Evolutionary conservation across 2,329 filamentous ascomycete genomes (phyloP).

Genomic region (Ceratocystiopsis sp.): DNA sequence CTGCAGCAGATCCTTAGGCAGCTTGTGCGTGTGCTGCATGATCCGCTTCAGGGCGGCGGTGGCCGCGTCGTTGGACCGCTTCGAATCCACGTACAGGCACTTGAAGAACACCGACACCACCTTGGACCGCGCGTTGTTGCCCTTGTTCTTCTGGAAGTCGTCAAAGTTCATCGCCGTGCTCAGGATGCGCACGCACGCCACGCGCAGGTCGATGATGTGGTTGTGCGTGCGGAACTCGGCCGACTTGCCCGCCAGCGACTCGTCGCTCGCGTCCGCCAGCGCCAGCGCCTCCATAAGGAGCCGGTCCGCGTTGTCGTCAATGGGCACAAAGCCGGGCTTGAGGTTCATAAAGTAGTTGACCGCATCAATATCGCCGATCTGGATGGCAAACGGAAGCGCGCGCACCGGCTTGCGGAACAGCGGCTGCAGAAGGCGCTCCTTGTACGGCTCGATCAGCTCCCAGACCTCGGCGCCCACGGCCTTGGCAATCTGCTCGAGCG

Average conservation of each 20-base stretch:
- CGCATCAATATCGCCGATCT: conserved; percentile 96
- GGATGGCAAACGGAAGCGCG: conserved; percentile 80
- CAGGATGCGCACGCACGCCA: conserved; percentile 83
- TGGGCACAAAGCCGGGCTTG: conserved; percentile 74
- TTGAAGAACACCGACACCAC: conserved; percentile 98
- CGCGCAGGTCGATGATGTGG: conserved; percentile 75
- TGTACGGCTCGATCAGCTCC: conserved; percentile 78
- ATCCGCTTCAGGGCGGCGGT: conserved; percentile 82
- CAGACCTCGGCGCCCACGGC: conserved; percentile 64
- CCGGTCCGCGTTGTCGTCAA: conserved; percentile 81
- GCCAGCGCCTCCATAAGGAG: conserved; percentile 87
- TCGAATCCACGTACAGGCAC: conserved; percentile 82
- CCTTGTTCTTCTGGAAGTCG: conserved; percentile 61
- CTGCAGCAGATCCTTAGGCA: conserved; percentile 90
- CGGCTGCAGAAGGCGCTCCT: conserved; percentile 72
- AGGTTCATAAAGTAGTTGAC: conserved; percentile 89
- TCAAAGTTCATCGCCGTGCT: conserved; percentile 88
- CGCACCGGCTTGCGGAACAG: conserved; percentile 93
- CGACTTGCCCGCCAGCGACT: conserved; percentile 80
- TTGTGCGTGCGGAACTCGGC: conserved; percentile 92
- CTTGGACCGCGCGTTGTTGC: conserved; percentile 33
- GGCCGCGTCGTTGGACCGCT: conserved; percentile 82
- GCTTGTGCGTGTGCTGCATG: conserved; percentile 70
- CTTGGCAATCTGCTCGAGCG: conserved; percentile 65
- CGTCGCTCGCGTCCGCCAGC: conserved; percentile 85